Base-by-base conservation (phyloP, 129 eudicot genomes). In the Chrysanthemum seticuspe region DNA sequence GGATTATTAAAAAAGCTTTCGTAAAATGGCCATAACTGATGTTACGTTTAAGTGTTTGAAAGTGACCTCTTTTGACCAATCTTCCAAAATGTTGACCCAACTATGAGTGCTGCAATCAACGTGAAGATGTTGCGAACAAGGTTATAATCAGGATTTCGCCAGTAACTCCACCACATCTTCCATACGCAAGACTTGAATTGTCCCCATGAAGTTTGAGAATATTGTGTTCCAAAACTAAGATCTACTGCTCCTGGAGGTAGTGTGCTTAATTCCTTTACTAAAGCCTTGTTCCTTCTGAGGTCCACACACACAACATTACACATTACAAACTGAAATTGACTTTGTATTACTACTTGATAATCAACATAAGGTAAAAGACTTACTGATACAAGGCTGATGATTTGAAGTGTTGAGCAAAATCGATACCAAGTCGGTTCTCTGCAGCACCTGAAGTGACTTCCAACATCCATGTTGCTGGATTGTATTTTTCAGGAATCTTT, bases 131-230 rank as follows among this genome's bases (percentile, higher is more conserved):
- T 82, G 52, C 98, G 84, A 12, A 80, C 79, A 62, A 93, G 92
- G 72, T 93, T 93, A 59, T 90, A 93, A 61, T 90, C 95, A 4
- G 98, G 98, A 77, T 84, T 90, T 83, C 96, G 81, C 98, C 98
- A 93, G 16, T 93, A 93, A 81, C 92, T 87, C 87, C 85, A 59
- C 88, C 88, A 79, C 81, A 87, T 96, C 73, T 93, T 93, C 98
- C 98, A 90, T 13, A 90, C 67, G 74, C 96, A 89, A 31, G 85
- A 70, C 53, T 79, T 86, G 76, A 90, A 90, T 50, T 93, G 97
- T 13, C 88, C 91, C 91, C 87, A 81, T 16, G 79, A 60, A 29
- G 95, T 68, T 65, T 87, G 87, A 5, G 98, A 83, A 77, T 82
- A 93, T 29, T 86, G 82, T 44, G 90, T 84, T 7, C 72, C 73